Evolutionary conservation across 148 eudicot genomes (phyloP).

Genomic region (Camellia granthamiana): DNA sequence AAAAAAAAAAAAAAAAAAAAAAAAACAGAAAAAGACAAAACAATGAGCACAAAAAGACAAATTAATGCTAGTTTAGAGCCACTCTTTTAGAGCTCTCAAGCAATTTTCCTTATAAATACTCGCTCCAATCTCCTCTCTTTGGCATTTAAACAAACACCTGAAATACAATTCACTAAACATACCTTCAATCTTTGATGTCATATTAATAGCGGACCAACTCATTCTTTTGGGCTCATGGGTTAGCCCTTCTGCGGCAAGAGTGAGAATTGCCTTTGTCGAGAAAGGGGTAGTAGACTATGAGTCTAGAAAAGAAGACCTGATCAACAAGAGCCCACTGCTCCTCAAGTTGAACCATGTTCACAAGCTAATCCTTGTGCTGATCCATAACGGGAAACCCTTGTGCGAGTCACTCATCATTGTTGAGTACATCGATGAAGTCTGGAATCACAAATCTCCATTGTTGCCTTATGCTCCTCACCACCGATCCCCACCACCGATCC

Average conservation of each 20-base stretch:
- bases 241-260: constrained; percentile 32
- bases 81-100: no score
- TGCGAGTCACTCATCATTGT: constrained; percentile 29
- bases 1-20: no score
- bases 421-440: constrained; percentile 38
- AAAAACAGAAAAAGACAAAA: no score
- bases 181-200: background rate
- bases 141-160: no score
- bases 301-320: constrained; percentile 26
- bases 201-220: constrained; percentile 16
- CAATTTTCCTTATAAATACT: no score
- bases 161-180: no score
- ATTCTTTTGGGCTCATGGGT: constrained; percentile 26
- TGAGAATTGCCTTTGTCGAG: constrained; percentile 37
- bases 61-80: no score
- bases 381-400: constrained; percentile 26
- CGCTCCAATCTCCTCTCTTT: no score
- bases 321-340: constrained; percentile 21
- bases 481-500: constrained; percentile 13
- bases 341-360: constrained; percentile 32
- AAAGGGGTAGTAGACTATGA: constrained; percentile 30
- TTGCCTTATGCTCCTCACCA: constrained; percentile 28
- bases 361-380: constrained; percentile 25
- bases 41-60: no score
- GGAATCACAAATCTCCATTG: constrained; percentile 20